These are phyloP conservation scores for Sistotremastrum suecicum DNA, from an alignment of 768 basidiomycete species.

Conservation along the genomic window DNA sequence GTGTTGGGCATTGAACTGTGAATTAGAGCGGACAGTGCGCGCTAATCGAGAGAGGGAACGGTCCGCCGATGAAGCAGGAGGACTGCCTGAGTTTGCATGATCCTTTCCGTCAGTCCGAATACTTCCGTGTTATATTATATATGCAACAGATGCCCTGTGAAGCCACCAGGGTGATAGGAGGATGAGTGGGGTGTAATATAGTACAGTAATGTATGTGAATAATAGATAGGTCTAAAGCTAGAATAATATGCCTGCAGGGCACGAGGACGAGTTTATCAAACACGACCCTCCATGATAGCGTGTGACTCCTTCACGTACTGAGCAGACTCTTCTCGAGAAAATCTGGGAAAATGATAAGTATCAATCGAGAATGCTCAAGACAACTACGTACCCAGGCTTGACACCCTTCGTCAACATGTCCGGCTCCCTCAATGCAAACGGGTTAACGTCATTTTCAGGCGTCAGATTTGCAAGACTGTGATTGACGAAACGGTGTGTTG, in stretches of 20 bases:
- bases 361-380: not conserved
- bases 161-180: not conserved
- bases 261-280: too few species aligned
- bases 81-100: conserved; percentile 15
- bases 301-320: conserved; percentile 17
- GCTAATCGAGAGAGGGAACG: conserved; percentile 49
- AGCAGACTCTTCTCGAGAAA: conserved; percentile 20
- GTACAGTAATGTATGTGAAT: not conserved
- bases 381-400: conserved; percentile 45
- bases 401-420: conserved; percentile 74
- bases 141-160: too few species aligned
- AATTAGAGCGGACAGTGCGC: conserved; percentile 73
- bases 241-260: too few species aligned
- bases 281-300: too few species aligned
- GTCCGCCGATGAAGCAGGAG: conserved; percentile 49
- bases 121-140: too few species aligned
- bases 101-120: too few species aligned
- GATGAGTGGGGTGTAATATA: not conserved
- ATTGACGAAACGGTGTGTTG: conserved; percentile 90
- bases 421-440: conserved; percentile 80
- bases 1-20: conserved; percentile 87
- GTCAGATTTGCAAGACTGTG: conserved; percentile 87
- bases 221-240: too few species aligned
- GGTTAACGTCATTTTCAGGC: conserved; percentile 66
- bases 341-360: conserved; percentile 9